phyloP scores from a whole-genome alignment of 139 green algal species.

The Chlamydomonas urium region DNA sequence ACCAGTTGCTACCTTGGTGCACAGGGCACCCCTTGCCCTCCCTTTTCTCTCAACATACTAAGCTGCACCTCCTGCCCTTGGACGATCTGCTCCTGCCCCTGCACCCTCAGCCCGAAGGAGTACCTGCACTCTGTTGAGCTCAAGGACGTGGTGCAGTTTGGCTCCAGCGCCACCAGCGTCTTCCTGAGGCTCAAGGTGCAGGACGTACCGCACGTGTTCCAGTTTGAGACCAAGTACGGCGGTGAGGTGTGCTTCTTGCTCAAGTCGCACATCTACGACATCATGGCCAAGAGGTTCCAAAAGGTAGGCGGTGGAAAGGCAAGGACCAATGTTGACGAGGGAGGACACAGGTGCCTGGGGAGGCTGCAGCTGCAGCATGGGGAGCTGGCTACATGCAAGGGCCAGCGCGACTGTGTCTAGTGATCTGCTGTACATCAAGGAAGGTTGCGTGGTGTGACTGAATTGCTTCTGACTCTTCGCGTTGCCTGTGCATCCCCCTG shows the following conservation, averaged over 20 bases:
- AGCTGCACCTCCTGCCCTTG: too few species aligned
- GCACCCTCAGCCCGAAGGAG: constrained; percentile 87
- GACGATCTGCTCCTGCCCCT: too few species aligned
- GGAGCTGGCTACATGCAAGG: too few species aligned
- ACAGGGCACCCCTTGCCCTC: background rate
- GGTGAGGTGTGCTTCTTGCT: constrained; percentile 97
- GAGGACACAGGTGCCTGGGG: too few species aligned
- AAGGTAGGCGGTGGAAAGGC: constrained; percentile 82
- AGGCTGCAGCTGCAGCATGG: too few species aligned
- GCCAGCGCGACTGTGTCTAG: too few species aligned
- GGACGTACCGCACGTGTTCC: constrained; percentile 94
- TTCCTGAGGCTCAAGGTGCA: constrained; percentile 66
- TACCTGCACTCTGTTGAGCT: constrained; percentile 96
- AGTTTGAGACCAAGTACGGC: constrained; percentile 92
- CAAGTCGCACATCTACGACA: constrained; percentile 98
- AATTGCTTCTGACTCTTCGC: background rate
- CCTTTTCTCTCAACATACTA: background rate
- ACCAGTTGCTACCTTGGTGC: too few species aligned
- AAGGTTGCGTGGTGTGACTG: background rate
- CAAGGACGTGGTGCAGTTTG: constrained; percentile 97
- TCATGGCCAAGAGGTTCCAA: constrained; percentile 83
- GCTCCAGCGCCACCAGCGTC: constrained; percentile 75
- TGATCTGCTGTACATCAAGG: constrained; percentile 30
- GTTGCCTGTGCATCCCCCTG: too few species aligned
- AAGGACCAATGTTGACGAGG: constrained; percentile 99